Base-by-base conservation (phyloP, 164 flowering plant species). In the Houttuynia cordata region DNA sequence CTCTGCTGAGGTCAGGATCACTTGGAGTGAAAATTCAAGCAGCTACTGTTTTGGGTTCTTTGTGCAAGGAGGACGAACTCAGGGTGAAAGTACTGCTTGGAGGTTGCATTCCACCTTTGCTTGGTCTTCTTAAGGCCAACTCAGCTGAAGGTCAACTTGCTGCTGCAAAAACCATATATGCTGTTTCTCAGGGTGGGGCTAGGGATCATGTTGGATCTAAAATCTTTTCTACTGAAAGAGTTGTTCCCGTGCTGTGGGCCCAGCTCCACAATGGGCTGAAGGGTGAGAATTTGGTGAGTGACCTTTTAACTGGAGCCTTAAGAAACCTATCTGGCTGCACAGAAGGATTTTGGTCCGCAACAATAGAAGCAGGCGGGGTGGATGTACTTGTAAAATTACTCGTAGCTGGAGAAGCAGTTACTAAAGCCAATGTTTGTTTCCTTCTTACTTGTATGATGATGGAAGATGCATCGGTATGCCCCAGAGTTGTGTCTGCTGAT, bases 91-190 rank as follows among this genome's bases (percentile, higher is more conserved):
- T 93, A n/a, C 70, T 93, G 63, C 86, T 93, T 63, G 98, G 98
- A 5, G 98, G 98, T 58, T 87, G 98, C 79, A 88, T 93, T 66
- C 99, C 99, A 0, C 99, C 99, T 20, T 69, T 93, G 75, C 96
- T 93, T 69, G 85, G 94, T 64, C 92, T 93, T 39, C 92, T 93
- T 55, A 84, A 74, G 68, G 88, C 97, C 61, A 85, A 71, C 71
- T 87, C 96, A 20, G 69, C 78, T 25, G 99, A 90, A 59, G 88
- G 86, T 53, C 99, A 85, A 74, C 70, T 84, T 73, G 84, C 98
- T 20, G 88, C 98, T 50, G 98, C 97, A 62, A 85, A 87, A 74
- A 81, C 97, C 50, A 81, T 93, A 57, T 76, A 79, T 80, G 96
- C 91, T 42, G 97, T 93, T 64, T 93, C 98, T 72, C 88, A 86